These are phyloP conservation scores for Guadua angustifolia DNA, from an alignment of 176 grass and related monocot genomes.

Conservation along the genomic window DNA sequence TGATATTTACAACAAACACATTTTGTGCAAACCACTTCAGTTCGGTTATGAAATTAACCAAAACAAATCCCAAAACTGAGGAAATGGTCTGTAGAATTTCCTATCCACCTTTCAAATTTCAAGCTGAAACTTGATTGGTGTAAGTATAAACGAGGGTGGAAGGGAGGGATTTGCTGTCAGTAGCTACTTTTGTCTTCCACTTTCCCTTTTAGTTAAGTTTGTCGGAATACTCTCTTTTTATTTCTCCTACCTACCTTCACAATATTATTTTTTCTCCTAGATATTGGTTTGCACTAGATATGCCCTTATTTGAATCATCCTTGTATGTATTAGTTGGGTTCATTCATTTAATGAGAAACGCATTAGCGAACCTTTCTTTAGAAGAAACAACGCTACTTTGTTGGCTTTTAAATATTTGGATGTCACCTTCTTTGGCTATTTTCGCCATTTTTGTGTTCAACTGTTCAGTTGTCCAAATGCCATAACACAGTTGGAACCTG, in stretches of 20 bases:
- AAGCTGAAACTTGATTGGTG: neutral
- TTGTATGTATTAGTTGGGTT: conserved; percentile 7
- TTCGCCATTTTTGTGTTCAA: conserved; percentile 11
- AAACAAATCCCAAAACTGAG: neutral
- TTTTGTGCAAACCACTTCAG: neutral
- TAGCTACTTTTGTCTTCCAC: conserved; percentile 1
- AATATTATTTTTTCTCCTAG: neutral
- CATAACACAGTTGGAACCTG: neutral
- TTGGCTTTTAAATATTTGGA: conserved; percentile 26
- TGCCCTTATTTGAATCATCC: conserved; percentile 2
- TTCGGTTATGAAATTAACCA: neutral
- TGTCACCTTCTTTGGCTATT: conserved; percentile 14
- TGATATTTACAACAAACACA: conserved; percentile 12
- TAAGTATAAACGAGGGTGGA: neutral
- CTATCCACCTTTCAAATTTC: conserved; percentile 14
- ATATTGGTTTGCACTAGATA: conserved; percentile 12
- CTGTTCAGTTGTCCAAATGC: conserved; percentile 25
- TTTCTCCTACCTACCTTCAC: neutral
- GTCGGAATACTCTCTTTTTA: neutral
- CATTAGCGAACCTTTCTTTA: neutral
- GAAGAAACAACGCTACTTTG: neutral
- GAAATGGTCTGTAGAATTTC: neutral
- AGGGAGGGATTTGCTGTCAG: neutral
- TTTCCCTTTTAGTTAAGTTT: neutral
- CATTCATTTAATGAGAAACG: conserved; percentile 22